Evolutionary conservation across 148 eudicot species (phyloP).

Genomic region (Arbutus unedo): DNA sequence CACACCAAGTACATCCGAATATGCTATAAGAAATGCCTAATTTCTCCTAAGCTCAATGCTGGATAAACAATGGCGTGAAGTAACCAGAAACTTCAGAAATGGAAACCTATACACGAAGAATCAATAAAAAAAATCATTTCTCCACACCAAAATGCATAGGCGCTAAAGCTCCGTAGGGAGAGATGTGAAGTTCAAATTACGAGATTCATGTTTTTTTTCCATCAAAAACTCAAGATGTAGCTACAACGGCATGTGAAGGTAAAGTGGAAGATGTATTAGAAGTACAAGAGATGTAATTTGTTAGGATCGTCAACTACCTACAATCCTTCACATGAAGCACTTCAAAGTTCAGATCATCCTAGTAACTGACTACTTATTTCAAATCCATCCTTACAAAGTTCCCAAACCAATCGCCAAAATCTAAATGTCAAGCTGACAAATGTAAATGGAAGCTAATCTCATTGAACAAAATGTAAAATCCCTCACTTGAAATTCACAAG

Average conservation of each 20-base stretch:
- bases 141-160: slow-evolving; percentile 63
- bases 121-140: slow-evolving; percentile 50
- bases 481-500: not conserved
- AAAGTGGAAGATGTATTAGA: not conserved
- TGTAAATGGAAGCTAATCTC: not conserved
- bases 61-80: not conserved
- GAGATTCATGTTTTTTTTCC: not conserved
- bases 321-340: not conserved
- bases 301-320: not conserved
- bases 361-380: not conserved
- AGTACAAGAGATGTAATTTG: not conserved
- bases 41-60: not conserved
- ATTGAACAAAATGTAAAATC: not conserved
- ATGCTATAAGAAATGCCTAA: not conserved
- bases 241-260: not conserved
- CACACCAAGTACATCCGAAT: not conserved
- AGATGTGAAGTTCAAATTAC: not conserved
- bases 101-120: slow-evolving; percentile 24
- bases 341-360: not conserved
- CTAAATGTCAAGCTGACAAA: not conserved
- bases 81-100: not conserved
- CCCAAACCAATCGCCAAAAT: not conserved
- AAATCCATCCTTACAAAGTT: not conserved
- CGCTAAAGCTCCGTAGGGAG: not conserved
- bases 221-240: not conserved